These are phyloP conservation scores for Cordyceps fumosorosea DNA, from an alignment of 2,329 filamentous ascomycete species.

Conservation along the genomic window DNA sequence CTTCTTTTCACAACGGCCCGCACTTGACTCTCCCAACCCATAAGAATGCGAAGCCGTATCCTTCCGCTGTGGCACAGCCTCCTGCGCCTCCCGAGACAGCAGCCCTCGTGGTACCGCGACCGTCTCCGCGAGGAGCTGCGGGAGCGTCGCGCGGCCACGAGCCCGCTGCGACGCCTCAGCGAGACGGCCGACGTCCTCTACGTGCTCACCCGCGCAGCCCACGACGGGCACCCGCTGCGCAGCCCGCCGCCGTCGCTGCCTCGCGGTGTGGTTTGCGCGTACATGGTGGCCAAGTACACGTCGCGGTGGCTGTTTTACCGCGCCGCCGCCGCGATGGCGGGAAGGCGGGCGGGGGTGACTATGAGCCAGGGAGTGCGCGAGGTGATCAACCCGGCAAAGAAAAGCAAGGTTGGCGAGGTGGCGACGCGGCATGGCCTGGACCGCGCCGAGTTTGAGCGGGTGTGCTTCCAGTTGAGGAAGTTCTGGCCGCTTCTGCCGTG, in stretches of 20 bases:
- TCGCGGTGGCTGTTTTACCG: conserved; percentile 36
- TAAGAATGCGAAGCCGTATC: background rate
- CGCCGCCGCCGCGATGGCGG: conserved; percentile 24
- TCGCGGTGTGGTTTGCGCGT: conserved; percentile 27
- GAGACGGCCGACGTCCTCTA: conserved; percentile 40
- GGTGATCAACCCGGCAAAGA: conserved; percentile 38
- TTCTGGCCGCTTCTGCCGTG: conserved; percentile 23
- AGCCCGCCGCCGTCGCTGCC: conserved; percentile 19
- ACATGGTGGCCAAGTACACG: conserved; percentile 38
- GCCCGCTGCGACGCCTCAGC: conserved; percentile 28
- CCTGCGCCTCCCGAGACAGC: conserved; percentile 25
- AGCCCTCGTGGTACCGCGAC: conserved; percentile 31
- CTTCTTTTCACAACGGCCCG: background rate
- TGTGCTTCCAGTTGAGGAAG: conserved; percentile 22
- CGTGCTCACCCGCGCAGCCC: conserved; percentile 30
- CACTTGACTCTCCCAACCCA: no score
- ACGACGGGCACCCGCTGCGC: conserved; percentile 30
- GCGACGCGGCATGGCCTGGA: conserved; percentile 33
- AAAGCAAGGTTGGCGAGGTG: conserved; percentile 28
- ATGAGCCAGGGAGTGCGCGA: conserved; percentile 28
- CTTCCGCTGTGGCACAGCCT: conserved; percentile 15
- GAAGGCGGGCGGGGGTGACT: conserved; percentile 11
- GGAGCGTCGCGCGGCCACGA: conserved; percentile 28
- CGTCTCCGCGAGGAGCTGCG: conserved; percentile 32
- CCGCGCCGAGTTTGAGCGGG: conserved; percentile 22